Conservation (phyloP, 768 basidiomycete genomes). For the Nidula microcarpa region DNA sequence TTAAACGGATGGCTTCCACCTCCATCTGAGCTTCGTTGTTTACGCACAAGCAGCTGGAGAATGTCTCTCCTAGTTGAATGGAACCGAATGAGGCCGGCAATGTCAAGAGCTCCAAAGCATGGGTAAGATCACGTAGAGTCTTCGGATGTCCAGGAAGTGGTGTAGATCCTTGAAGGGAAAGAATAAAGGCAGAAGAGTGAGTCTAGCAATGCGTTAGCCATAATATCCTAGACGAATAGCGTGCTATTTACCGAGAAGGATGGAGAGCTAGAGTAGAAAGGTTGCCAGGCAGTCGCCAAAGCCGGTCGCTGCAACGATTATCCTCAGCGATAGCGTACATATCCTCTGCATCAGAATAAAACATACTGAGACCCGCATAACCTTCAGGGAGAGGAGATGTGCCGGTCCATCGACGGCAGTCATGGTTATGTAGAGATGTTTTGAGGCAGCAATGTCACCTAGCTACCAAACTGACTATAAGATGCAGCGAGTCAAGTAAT, state of each 20-base stretch:
- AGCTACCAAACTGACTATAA: no score
- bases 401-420: conserved; percentile 46
- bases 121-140: conserved; percentile 77
- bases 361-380: conserved; percentile 86
- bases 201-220: conserved; percentile 26
- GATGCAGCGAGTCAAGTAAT: no score
- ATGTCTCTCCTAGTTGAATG: conserved; percentile 88
- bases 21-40: conserved; percentile 71
- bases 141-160: conserved; percentile 78
- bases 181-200: conserved; percentile 73
- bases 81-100: conserved; percentile 82
- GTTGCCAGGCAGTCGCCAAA: conserved; percentile 76
- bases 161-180: conserved; percentile 69
- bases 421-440: conserved; percentile 10
- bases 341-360: conserved; percentile 5
- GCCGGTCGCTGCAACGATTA: conserved; percentile 40
- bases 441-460: no score
- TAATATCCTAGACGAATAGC: not conserved
- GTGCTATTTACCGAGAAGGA: conserved; percentile 56
- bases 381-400: conserved; percentile 76
- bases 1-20: conserved; percentile 61
- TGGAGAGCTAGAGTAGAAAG: conserved; percentile 77
- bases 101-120: conserved; percentile 74
- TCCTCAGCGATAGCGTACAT: not conserved
- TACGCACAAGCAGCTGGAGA: conserved; percentile 77